Evolutionary conservation across 2,329 filamentous ascomycete species (phyloP).

Genomic region (Hypoxylon sp.): DNA sequence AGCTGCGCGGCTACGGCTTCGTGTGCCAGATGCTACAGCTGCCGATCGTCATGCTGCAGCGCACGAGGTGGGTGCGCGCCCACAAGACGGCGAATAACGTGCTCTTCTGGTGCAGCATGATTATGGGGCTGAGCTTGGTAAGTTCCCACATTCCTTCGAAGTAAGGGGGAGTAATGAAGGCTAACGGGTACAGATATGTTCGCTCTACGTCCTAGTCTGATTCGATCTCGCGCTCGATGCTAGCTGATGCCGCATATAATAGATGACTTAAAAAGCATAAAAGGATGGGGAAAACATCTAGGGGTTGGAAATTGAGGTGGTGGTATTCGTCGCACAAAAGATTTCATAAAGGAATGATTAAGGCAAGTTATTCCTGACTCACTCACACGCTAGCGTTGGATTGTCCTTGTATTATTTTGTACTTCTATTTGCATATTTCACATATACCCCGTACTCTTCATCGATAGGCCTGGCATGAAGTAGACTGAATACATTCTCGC

Average conservation of each 20-base stretch:
- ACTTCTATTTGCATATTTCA: slow-evolving; percentile 21
- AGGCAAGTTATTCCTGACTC: slow-evolving; percentile 10
- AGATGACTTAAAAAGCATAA: slow-evolving; percentile 1
- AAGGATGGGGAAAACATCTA: neutral
- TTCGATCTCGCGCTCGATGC: neutral
- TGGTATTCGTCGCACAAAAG: slow-evolving; percentile 13
- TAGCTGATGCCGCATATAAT: neutral
- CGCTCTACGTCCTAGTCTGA: slow-evolving; percentile 71
- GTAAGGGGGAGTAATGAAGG: neutral
- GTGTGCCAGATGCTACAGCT: slow-evolving; percentile 96
- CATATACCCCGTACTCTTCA: slow-evolving; percentile 43
- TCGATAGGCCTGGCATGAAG: slow-evolving; percentile 14
- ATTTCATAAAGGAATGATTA: slow-evolving; percentile 7
- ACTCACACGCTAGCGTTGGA: slow-evolving; percentile 2
- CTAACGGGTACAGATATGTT: slow-evolving; percentile 65
- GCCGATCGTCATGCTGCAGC: slow-evolving; percentile 92
- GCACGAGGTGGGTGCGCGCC: slow-evolving; percentile 81
- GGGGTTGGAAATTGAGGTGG: slow-evolving; percentile 5
- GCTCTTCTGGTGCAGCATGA: slow-evolving; percentile 94
- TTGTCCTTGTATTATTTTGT: slow-evolving; percentile 30
- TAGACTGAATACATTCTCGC: slow-evolving; percentile 27
- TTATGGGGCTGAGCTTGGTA: slow-evolving; percentile 85
- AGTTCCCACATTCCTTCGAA: slow-evolving; percentile 51
- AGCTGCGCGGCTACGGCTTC: slow-evolving; percentile 94
- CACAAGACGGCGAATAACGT: slow-evolving; percentile 87